Conservation (phyloP, 2,329 filamentous ascomycete genomes). For the Nemania diffusa region DNA sequence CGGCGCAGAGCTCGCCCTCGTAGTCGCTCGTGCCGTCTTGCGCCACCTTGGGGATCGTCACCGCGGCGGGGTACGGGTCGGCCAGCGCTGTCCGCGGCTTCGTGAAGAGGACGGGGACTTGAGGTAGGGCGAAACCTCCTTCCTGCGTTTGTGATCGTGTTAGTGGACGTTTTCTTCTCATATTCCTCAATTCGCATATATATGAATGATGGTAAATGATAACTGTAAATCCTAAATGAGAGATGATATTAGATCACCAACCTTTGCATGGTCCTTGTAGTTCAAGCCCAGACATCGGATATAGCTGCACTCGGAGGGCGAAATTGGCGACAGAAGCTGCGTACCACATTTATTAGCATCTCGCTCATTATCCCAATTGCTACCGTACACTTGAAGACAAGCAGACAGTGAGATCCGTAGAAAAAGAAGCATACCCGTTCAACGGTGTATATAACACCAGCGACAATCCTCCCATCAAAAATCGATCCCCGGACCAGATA, state of each 20-base stretch:
- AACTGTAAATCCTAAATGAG: neutral
- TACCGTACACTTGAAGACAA: neutral
- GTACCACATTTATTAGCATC: neutral
- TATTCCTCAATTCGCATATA: neutral
- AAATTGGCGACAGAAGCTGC: slow-evolving; percentile 32
- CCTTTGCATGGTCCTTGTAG: slow-evolving; percentile 34
- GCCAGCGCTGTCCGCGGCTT: slow-evolving; percentile 66
- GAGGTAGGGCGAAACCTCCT: slow-evolving; percentile 28
- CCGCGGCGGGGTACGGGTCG: slow-evolving; percentile 64
- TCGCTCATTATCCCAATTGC: neutral
- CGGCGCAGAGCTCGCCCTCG: slow-evolving; percentile 67
- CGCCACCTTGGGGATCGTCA: slow-evolving; percentile 63
- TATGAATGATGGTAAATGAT: neutral
- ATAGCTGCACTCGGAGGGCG: slow-evolving; percentile 32
- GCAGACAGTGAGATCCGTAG: neutral
- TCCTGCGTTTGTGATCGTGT: slow-evolving; percentile 15
- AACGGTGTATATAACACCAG: slow-evolving; percentile 29
- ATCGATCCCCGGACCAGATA: slow-evolving; percentile 32
- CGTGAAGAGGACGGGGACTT: slow-evolving; percentile 40
- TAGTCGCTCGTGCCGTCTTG: slow-evolving; percentile 66
- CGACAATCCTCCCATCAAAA: slow-evolving; percentile 25
- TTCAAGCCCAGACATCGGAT: slow-evolving; percentile 34
- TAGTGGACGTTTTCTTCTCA: neutral
- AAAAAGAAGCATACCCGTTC: slow-evolving; percentile 24
- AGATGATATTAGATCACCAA: neutral